Evolutionary conservation across 805 yeast genomes (phyloP).

Genomic region (Ogataea dorogensis): DNA sequence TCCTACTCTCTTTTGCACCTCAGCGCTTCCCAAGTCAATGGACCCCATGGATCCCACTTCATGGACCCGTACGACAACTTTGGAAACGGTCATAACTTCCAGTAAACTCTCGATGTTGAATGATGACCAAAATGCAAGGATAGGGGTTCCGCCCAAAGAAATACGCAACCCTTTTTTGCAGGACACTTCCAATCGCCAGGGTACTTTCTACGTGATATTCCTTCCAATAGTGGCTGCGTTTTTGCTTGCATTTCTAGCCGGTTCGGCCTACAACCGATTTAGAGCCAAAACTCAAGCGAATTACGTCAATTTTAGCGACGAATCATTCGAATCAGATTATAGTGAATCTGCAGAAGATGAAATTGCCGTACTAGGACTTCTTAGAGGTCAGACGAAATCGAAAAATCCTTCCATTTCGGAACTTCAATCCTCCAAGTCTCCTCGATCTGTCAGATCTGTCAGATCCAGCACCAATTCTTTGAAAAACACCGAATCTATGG

Average conservation of each 20-base stretch:
- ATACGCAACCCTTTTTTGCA: conserved; percentile 27
- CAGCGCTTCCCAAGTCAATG: conserved; percentile 2
- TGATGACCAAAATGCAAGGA: conserved; percentile 5
- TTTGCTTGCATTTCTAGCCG: conserved; percentile 23
- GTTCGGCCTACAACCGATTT: conserved; percentile 21
- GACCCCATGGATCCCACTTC: too few relatives aligned
- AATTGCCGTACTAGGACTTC: conserved; percentile 7
- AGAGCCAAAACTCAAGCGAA: conserved; percentile 27
- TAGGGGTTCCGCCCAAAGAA: conserved; percentile 18
- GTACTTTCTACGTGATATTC: conserved; percentile 29
- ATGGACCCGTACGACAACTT: too few relatives aligned
- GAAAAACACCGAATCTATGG: not conserved
- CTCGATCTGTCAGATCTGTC: not conserved
- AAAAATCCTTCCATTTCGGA: not conserved
- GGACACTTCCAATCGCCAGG: conserved; percentile 20
- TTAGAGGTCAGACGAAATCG: not conserved
- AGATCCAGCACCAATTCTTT: conserved; percentile 3
- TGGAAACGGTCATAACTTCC: too few relatives aligned
- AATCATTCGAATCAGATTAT: conserved; percentile 15
- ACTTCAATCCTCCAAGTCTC: not conserved
- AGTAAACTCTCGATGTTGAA: not conserved
- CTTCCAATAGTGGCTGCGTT: conserved; percentile 28
- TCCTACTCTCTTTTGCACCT: too few relatives aligned
- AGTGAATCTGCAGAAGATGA: conserved; percentile 7
- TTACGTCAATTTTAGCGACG: conserved; percentile 17